Percentiles rank a stretch among this genome's conserved stretches.
phyloP scores from a whole-genome alignment of 179 eudicot species.

The Monotropa hypopitys region DNA sequence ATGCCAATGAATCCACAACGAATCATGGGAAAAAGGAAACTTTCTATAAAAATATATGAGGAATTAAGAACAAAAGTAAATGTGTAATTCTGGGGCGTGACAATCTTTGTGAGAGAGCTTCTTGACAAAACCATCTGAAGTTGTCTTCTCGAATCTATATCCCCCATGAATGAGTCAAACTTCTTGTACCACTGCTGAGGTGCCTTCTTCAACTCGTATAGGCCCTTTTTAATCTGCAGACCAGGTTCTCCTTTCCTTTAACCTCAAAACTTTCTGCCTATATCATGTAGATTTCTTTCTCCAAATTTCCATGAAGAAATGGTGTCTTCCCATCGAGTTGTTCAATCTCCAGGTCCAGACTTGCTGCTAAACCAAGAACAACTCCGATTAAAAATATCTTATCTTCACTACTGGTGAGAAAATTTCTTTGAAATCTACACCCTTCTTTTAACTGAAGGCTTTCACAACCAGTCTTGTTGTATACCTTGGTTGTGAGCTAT shows the following conservation, averaged over 20 bases:
- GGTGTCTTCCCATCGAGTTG: background rate
- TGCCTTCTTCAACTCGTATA: background rate
- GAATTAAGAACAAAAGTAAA: too few relatives aligned
- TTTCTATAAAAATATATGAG: too few relatives aligned
- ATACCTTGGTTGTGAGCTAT: background rate
- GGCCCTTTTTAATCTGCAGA: background rate
- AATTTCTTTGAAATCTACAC: background rate
- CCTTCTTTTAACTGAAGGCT: background rate
- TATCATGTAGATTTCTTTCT: too few relatives aligned
- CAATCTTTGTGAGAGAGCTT: too few relatives aligned
- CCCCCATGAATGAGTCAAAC: background rate
- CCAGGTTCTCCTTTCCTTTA: background rate
- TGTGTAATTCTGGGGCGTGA: too few relatives aligned
- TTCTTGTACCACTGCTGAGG: background rate
- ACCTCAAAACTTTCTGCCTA: background rate
- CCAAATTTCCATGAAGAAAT: background rate
- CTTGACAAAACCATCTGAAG: too few relatives aligned
- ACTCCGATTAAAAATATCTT: background rate
- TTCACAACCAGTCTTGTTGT: background rate
- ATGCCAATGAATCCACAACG: too few relatives aligned
- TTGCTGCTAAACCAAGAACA: background rate
- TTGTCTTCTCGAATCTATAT: too few relatives aligned
- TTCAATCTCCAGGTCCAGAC: background rate
- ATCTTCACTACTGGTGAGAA: conserved; percentile 2
- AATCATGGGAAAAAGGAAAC: too few relatives aligned